These are phyloP conservation scores for Geosmithia putterillii DNA, from an alignment of 2,329 filamentous ascomycete species.

Conservation along the genomic window DNA sequence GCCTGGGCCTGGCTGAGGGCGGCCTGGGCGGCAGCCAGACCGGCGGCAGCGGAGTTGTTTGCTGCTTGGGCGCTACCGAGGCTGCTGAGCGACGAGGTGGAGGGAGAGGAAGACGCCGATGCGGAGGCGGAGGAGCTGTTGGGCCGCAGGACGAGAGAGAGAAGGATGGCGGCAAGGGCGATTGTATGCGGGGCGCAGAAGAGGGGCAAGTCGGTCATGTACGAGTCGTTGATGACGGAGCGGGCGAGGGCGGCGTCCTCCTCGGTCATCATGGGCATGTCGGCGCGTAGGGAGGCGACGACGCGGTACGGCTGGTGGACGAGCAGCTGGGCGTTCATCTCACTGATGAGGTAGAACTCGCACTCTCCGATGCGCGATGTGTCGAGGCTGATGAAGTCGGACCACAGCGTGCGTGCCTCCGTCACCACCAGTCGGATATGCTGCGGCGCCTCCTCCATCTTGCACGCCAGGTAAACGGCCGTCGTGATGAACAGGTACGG, in stretches of 20 bases:
- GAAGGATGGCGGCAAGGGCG: conserved; percentile 73
- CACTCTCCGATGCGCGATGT: conserved; percentile 81
- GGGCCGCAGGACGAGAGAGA: conserved; percentile 73
- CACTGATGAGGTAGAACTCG: conserved; percentile 85
- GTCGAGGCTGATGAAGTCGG: conserved; percentile 64
- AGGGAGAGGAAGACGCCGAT: conserved; percentile 14
- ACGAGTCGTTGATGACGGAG: conserved; percentile 83
- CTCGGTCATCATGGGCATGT: conserved; percentile 59
- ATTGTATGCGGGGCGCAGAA: conserved; percentile 78
- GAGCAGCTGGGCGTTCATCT: conserved; percentile 82
- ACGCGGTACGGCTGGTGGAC: conserved; percentile 85
- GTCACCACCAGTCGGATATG: conserved; percentile 85
- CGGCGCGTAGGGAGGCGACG: conserved; percentile 55
- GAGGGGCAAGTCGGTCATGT: conserved; percentile 81
- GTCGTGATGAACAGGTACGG: conserved; percentile 90
- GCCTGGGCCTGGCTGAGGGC: conserved; percentile 32
- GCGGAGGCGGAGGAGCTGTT: too few relatives aligned
- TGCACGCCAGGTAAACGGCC: conserved; percentile 87
- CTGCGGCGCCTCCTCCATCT: conserved; percentile 95
- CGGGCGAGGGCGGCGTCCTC: conserved; percentile 71
- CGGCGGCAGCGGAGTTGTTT: conserved; percentile 20
- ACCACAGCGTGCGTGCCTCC: conserved; percentile 78
- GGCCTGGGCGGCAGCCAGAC: conserved; percentile 36
- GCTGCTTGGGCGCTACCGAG: not conserved
- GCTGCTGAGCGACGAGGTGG: too few relatives aligned